Evolutionary conservation across 2,329 filamentous ascomycete genomes (phyloP), one percentile per base, ranked within the genome.

Genomic region (Nemania sp.): DNA sequence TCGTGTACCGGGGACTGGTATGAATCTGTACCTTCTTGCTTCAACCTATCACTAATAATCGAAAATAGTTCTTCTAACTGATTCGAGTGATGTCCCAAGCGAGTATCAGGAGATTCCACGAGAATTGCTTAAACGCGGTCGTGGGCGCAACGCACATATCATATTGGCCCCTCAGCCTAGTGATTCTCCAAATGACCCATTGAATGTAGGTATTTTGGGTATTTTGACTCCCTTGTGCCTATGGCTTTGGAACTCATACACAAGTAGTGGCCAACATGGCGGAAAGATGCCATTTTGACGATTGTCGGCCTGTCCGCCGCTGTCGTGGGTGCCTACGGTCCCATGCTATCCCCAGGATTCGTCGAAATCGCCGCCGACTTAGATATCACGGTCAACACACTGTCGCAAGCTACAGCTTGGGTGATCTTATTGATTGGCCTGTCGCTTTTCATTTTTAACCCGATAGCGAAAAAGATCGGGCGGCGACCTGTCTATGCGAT

Each of bases 391-490:
- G 71, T 81, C 61, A 75, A 77, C 37, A 74, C 72, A 1, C 72
- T 83, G 4, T 75, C 77, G 0, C 77, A 81, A 64, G 71, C 77
- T 4, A 81, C 79, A 0, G 78, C 79, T 1, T 82, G 80, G 79
- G 69, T 81, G 5, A 79, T 81, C 37, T 74, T 83, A 13, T 74
- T 76, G 35, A 75, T 83, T 18, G 81, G 80, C 4, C 67, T 81
- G 1, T 77, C 77, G 1, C 75, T 83, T 40, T 80, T 84, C 65
- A 73, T 84, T 51, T 77, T 79, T 61, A 82, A 82, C 65, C 81
- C 82, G 0, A 71, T 83, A 5, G 81, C 81, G 2, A 79, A 82
- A 53, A 80, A 82, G 55, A 73, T 78, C 57, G 82, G 82, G 13
- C 76, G 79, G 18, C 75, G 82, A 2, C 80, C 82, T 1, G 76